These are phyloP conservation scores for Penicillium freii DNA, from an alignment of 2,329 filamentous ascomycete genomes.

Conservation along the genomic window DNA sequence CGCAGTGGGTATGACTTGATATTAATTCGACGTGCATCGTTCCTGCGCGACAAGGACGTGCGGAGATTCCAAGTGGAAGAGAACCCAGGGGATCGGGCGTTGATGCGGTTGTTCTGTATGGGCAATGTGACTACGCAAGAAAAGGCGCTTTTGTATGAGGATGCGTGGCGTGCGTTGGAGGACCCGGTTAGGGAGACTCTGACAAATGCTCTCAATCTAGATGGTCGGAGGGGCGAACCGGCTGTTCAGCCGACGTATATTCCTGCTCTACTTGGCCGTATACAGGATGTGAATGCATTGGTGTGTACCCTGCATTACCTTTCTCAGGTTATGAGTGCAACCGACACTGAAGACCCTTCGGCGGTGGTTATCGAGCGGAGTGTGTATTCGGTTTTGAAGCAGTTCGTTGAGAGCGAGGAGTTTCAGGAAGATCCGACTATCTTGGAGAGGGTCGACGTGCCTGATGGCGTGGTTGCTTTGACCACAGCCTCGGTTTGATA, in stretches of 20 bases:
- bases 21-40: slow-evolving; percentile 9
- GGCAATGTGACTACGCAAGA: slow-evolving; percentile 13
- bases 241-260: slow-evolving; percentile 19
- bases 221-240: slow-evolving; percentile 10
- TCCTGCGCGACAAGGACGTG: slow-evolving; percentile 4
- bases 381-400: slow-evolving; percentile 11
- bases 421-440: slow-evolving; percentile 14
- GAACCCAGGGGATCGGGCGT: slow-evolving; percentile 1
- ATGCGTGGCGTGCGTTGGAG: slow-evolving; percentile 8
- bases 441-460: slow-evolving; percentile 12
- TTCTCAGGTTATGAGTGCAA: slow-evolving; percentile 10
- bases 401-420: slow-evolving; percentile 9
- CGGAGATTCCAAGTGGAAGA: background rate
- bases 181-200: slow-evolving; percentile 1
- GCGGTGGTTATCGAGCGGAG: slow-evolving; percentile 17
- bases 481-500: background rate
- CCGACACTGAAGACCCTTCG: slow-evolving; percentile 1
- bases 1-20: slow-evolving; percentile 17
- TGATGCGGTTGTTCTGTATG: slow-evolving; percentile 17
- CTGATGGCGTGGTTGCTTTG: slow-evolving; percentile 8
- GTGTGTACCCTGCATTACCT: slow-evolving; percentile 8
- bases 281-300: slow-evolving; percentile 1
- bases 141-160: slow-evolving; percentile 11
- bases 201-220: slow-evolving; percentile 9
- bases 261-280: slow-evolving; percentile 12